phyloP scores from a whole-genome alignment of 78 protist genomes.

The Dictyostelium citrinum region DNA sequence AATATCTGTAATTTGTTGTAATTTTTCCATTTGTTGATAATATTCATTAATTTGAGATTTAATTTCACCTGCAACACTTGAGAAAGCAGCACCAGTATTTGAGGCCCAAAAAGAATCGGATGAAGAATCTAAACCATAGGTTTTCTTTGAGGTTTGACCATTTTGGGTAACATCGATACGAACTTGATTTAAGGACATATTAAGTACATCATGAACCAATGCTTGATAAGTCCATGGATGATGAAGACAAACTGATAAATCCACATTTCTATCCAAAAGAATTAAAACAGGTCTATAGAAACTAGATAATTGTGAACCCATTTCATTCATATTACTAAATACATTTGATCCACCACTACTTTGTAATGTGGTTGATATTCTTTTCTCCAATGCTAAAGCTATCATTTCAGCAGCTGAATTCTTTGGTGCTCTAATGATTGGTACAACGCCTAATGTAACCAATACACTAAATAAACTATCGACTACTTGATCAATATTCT shows the following conservation, averaged over 20 bases:
- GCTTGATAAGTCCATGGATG: conserved; percentile 94
- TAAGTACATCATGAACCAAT: conserved; percentile 87
- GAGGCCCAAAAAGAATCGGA: conserved; percentile 87
- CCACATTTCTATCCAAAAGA: conserved; percentile 85
- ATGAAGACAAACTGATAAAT: conserved; percentile 86
- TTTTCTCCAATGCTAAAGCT: conserved; percentile 65
- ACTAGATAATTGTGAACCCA: conserved; percentile 19
- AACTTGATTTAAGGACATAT: conserved; percentile 82
- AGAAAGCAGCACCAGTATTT: conserved; percentile 83
- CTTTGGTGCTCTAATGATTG: conserved; percentile 85
- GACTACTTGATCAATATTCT: conserved; percentile 68
- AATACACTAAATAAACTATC: conserved; percentile 85
- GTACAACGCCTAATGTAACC: conserved; percentile 87
- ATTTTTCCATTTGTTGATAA: conserved; percentile 35
- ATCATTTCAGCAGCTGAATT: conserved; percentile 88
- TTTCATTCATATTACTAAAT: conserved; percentile 9
- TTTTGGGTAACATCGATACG: conserved; percentile 26
- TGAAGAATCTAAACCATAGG: conserved; percentile 80
- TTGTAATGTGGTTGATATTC: conserved; percentile 27
- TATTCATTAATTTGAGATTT: conserved; percentile 58
- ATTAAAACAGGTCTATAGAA: conserved; percentile 79
- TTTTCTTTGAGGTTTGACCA: background rate
- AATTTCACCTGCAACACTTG: conserved; percentile 81
- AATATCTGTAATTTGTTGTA: conserved; percentile 15
- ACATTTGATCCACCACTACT: conserved; percentile 29